phyloP scores from a whole-genome alignment of 148 eudicot species.

The Rhododendron mucronatum region DNA sequence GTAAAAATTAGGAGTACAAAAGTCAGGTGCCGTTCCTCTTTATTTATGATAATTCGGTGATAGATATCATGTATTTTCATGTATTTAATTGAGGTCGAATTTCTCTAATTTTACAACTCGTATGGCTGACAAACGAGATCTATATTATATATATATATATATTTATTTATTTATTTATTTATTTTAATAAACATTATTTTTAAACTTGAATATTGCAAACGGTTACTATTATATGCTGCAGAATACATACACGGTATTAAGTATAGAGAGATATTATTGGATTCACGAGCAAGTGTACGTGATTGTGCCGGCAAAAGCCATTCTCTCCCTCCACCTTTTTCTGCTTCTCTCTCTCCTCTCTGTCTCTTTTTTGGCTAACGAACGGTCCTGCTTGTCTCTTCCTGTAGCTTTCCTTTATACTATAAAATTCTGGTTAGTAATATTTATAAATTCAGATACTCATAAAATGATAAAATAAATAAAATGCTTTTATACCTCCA shows the following conservation, averaged over 20 bases:
- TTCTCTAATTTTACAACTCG: no score
- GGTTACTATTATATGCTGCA: no score
- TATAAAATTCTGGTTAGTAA: not conserved
- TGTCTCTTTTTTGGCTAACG: not conserved
- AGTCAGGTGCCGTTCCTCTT: not conserved
- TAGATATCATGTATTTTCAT: no score
- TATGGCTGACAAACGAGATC: no score
- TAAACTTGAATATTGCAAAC: no score
- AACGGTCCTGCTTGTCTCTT: not conserved
- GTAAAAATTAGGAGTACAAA: not conserved
- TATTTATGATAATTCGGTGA: no score
- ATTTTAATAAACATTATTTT: no score
- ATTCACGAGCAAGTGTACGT: not conserved
- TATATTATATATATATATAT: no score
- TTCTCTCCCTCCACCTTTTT: not conserved
- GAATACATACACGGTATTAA: no score
- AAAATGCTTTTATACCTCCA: not conserved
- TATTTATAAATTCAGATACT: not conserved
- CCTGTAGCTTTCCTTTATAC: not conserved
- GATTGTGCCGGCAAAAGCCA: not conserved
- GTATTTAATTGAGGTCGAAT: no score
- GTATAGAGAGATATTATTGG: not conserved
- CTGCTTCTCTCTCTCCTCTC: not conserved
- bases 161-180: no score
- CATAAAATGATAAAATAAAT: not conserved